A percentile compares a stretch with the other conserved stretches of the same genome.
Evolutionary conservation across 2,329 filamentous ascomycete species (phyloP).

Genomic region (Cladosporium sp.): DNA sequence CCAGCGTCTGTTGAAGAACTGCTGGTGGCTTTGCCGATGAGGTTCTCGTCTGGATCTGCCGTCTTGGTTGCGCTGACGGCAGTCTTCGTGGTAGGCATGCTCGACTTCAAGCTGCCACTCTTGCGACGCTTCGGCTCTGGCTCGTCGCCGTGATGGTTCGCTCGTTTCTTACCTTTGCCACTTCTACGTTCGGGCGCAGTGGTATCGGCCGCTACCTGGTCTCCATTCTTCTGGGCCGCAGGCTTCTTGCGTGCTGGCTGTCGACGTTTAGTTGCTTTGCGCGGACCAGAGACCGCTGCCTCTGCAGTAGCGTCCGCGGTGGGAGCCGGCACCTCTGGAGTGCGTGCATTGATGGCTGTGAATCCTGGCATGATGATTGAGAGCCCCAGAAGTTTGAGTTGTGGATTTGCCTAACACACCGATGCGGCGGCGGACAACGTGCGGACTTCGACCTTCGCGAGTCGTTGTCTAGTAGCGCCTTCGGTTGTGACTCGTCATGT

Average conservation of each 20-base stretch:
- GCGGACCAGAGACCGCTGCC: background rate
- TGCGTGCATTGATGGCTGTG: slow-evolving; percentile 26
- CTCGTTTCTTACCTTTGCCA: slow-evolving; percentile 24
- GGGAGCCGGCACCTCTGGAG: background rate
- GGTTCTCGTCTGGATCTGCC: background rate
- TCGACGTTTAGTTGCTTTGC: background rate
- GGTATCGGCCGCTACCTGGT: slow-evolving; percentile 18
- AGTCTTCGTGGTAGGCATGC: slow-evolving; percentile 20
- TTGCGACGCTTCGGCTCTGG: slow-evolving; percentile 21
- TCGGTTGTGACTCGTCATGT: background rate
- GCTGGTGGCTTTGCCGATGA: background rate
- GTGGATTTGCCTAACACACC: background rate
- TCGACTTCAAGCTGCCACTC: slow-evolving; percentile 21
- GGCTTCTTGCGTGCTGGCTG: background rate
- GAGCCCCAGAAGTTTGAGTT: background rate
- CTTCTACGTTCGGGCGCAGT: slow-evolving; percentile 14
- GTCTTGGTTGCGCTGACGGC: slow-evolving; percentile 2
- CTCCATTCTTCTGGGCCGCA: slow-evolving; percentile 17
- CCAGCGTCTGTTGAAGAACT: slow-evolving; percentile 15
- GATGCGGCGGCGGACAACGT: background rate
- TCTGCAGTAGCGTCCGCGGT: background rate
- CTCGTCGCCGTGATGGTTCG: slow-evolving; percentile 3
- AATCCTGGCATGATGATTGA: slow-evolving; percentile 20
- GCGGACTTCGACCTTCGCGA: background rate
- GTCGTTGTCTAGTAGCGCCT: background rate